Evolutionary conservation across 2,329 filamentous ascomycete species (phyloP).

Genomic region (Colletotrichum orbiculare): DNA sequence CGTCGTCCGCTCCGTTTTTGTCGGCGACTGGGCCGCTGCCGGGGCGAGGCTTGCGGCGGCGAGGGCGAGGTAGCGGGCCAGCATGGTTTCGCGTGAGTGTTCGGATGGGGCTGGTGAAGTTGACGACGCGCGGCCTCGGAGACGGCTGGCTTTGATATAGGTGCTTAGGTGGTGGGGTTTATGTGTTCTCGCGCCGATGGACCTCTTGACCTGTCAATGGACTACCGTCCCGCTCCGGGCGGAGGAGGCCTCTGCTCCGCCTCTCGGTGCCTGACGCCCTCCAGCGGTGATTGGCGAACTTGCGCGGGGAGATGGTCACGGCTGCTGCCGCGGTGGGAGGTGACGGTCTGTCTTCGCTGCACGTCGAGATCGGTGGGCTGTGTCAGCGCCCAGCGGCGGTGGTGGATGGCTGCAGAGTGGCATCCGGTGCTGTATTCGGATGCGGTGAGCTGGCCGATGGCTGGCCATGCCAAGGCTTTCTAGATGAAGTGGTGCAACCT

Average conservation of each 20-base stretch:
- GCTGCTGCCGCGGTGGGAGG: not conserved
- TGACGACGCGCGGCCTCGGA: no score
- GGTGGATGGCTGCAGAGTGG: not conserved
- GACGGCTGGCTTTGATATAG: not conserved
- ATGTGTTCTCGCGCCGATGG: not conserved
- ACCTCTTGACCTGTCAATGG: not conserved
- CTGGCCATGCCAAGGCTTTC: not conserved
- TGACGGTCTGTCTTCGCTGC: not conserved
- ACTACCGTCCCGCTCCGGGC: not conserved
- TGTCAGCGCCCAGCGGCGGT: conserved; percentile 5
- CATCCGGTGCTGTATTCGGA: not conserved
- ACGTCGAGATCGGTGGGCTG: not conserved
- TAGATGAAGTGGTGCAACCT: no score
- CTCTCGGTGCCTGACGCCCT: conserved; percentile 1
- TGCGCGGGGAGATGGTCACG: not conserved
- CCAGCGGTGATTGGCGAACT: not conserved
- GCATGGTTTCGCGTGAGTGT: not conserved
- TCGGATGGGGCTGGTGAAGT: not conserved
- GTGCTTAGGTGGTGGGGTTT: no score
- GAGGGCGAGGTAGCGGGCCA: not conserved
- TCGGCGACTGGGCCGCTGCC: conserved; percentile 21
- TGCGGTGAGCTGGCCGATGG: not conserved
- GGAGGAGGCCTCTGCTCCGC: conserved; percentile 22
- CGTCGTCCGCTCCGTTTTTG: conserved; percentile 19
- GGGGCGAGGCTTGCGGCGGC: not conserved